These are phyloP conservation scores for Chenopodium suecicum DNA, from an alignment of 148 eudicot species.

Conservation along the genomic window DNA sequence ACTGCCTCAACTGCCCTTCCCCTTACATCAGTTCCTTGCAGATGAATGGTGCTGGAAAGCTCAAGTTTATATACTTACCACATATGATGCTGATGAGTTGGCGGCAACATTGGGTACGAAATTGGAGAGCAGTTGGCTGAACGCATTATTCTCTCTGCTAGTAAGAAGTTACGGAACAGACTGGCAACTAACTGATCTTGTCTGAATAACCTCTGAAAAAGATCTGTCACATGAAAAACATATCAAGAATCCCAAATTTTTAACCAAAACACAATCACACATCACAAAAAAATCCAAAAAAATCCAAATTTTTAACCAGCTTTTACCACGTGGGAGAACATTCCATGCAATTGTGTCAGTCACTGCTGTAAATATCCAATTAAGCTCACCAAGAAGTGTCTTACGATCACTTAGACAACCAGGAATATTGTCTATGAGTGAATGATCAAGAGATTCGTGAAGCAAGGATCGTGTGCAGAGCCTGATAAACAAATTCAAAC, in stretches of 20 bases:
- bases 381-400: conserved; percentile 96
- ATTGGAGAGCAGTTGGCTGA: conserved; percentile 96
- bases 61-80: conserved; percentile 45
- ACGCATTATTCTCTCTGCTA: conserved; percentile 99
- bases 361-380: conserved; percentile 96
- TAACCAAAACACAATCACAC: not conserved
- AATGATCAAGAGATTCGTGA: conserved; percentile 64
- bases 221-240: conserved; percentile 43
- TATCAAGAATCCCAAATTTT: not conserved
- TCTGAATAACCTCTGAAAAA: conserved; percentile 90
- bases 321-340: conserved; percentile 91
- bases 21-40: no score
- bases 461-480: conserved; percentile 89
- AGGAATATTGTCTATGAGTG: conserved; percentile 87
- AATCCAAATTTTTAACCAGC: not conserved
- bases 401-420: conserved; percentile 94
- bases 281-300: not conserved
- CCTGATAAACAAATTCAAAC: conserved; percentile 41
- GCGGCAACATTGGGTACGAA: conserved; percentile 85
- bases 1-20: no score
- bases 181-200: conserved; percentile 98
- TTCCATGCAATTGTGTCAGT: conserved; percentile 99
- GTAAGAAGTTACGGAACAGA: conserved; percentile 86
- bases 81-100: conserved; percentile 99
- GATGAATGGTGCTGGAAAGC: not conserved